A percentile compares a stretch with the other conserved stretches of the same genome.
phyloP scores from a whole-genome alignment of 345 rosid genomes.

The Pugionium dolabratum region DNA sequence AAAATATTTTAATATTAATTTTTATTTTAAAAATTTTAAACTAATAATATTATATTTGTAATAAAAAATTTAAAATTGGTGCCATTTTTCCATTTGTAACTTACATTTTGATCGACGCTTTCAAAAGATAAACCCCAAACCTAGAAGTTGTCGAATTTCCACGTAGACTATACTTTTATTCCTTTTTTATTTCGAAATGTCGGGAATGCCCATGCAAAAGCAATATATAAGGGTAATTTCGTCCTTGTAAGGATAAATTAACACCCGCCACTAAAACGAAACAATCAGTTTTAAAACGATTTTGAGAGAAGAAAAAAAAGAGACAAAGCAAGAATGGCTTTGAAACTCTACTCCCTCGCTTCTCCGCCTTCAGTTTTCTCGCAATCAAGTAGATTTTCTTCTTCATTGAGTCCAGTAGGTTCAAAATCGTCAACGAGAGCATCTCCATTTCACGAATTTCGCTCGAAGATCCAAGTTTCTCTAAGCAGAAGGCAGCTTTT shows the following conservation, averaged over 20 bases:
- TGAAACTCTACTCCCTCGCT: slow-evolving; percentile 28
- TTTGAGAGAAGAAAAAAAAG: not conserved
- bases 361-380: slow-evolving; percentile 33
- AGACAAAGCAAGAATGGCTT: slow-evolving; percentile 23
- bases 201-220: no score
- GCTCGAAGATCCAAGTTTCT: slow-evolving; percentile 6
- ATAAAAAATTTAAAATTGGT: no score
- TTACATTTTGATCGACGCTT: no score
- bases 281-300: slow-evolving; percentile 9
- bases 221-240: slow-evolving; percentile 4
- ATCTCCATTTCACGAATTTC: not conserved
- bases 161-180: no score
- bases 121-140: no score
- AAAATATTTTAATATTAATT: no score
- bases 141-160: no score
- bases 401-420: not conserved
- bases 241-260: slow-evolving; percentile 2
- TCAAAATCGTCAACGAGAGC: not conserved
- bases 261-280: slow-evolving; percentile 38
- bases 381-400: slow-evolving; percentile 30
- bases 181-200: no score
- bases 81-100: no score
- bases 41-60: no score
- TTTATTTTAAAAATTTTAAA: no score
- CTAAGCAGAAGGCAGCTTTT: not conserved